phyloP scores from a whole-genome alignment of 257 asterid genomes.

The Verbena officinalis region DNA sequence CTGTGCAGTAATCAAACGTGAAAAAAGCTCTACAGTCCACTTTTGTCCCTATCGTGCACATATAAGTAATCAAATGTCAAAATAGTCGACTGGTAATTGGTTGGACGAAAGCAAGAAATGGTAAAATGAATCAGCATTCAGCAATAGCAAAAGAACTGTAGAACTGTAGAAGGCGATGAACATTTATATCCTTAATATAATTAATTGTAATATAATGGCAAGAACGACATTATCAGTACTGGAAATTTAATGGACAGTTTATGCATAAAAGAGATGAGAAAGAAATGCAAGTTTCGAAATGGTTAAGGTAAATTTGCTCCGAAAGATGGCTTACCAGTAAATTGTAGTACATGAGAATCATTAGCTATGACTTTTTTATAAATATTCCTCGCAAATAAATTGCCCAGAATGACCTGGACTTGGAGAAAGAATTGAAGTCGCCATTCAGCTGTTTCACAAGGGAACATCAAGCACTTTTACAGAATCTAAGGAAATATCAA shows the following conservation, averaged over 20 bases:
- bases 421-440: background rate
- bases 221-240: conserved; percentile 29
- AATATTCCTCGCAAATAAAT: conserved; percentile 50
- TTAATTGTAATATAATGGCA: conserved; percentile 24
- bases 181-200: conserved; percentile 36
- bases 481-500: too few relatives aligned
- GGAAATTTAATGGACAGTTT: background rate
- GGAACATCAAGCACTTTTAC: too few relatives aligned
- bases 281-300: background rate
- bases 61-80: conserved; percentile 1
- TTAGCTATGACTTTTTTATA: conserved; percentile 35
- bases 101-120: too few relatives aligned
- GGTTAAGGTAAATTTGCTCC: background rate
- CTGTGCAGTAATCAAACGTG: conserved; percentile 22
- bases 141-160: conserved; percentile 13
- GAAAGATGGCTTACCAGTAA: conserved; percentile 29
- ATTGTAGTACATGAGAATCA: conserved; percentile 50
- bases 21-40: conserved; percentile 56
- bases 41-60: conserved; percentile 52
- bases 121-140: conserved; percentile 2
- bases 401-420: conserved; percentile 50
- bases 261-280: background rate
- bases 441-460: too few relatives aligned
- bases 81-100: too few relatives aligned
- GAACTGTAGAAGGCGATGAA: conserved; percentile 35